Evolutionary conservation across 805 yeast genomes (phyloP).

Genomic region (Yamadazyma akitaensis): DNA sequence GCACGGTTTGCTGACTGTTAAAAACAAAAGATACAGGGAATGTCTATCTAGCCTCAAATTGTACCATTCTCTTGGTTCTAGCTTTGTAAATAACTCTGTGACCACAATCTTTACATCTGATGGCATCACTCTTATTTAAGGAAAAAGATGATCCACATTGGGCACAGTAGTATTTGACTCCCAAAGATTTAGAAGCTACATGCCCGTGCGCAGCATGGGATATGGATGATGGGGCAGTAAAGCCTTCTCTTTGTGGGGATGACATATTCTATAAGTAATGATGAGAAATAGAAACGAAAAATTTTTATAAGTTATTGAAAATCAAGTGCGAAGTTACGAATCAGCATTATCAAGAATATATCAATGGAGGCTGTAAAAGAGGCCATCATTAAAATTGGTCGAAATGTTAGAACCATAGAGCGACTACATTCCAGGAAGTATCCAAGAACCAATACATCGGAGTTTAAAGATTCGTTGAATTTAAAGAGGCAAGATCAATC

Average conservation of each 20-base stretch:
- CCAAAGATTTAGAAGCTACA: conserved; percentile 58
- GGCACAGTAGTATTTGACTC: conserved; percentile 92
- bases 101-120: conserved; percentile 97
- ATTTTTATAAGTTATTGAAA: neutral
- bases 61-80: conserved; percentile 93
- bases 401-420: conserved; percentile 5
- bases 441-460: neutral
- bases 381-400: conserved; percentile 6
- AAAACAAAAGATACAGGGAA: neutral
- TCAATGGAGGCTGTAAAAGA: conserved; percentile 7
- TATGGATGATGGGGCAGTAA: conserved; percentile 74
- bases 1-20: too few relatives aligned
- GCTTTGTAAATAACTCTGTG: conserved; percentile 97
- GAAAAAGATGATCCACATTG: conserved; percentile 91
- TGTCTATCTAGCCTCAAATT: conserved; percentile 41
- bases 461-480: neutral
- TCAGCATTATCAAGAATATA: neutral
- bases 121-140: conserved; percentile 89
- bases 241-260: conserved; percentile 75
- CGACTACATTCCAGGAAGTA: neutral
- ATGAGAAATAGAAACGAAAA: conserved; percentile 3
- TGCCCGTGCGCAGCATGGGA: conserved; percentile 82
- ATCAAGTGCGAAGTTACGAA: conserved; percentile 4
- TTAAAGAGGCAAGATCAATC: conserved; percentile 22
- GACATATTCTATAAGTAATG: conserved; percentile 25